Evolutionary conservation across 2,329 filamentous ascomycete species (phyloP).

Genomic region (Trichoderma pleuroti): DNA sequence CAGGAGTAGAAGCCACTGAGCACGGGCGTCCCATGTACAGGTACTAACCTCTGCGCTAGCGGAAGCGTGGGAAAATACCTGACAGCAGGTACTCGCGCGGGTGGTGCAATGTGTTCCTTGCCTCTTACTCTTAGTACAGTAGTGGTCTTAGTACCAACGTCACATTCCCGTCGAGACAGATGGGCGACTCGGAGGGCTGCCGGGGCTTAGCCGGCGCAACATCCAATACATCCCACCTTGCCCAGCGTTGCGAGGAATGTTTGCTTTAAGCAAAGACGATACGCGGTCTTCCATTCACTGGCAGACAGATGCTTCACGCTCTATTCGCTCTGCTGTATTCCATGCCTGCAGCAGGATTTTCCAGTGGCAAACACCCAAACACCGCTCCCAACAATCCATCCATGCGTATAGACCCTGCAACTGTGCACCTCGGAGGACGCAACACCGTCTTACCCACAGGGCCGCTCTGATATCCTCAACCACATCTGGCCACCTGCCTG

Average conservation of each 20-base stretch:
- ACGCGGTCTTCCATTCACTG: background rate
- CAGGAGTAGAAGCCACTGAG: constrained; percentile 16
- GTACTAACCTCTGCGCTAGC: constrained; percentile 13
- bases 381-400: background rate
- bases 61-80: constrained; percentile 8
- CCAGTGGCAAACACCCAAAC: background rate
- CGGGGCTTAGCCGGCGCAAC: constrained; percentile 18
- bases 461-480: background rate
- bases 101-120: constrained; percentile 20
- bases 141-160: background rate
- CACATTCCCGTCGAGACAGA: constrained; percentile 12
- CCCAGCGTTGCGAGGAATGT: background rate
- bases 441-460: constrained; percentile 6
- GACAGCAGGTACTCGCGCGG: background rate
- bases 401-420: background rate
- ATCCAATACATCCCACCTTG: background rate
- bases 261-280: background rate
- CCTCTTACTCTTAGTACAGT: background rate
- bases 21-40: constrained; percentile 7
- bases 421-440: background rate
- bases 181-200: background rate
- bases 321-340: background rate
- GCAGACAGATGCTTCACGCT: background rate
- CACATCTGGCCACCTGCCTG: background rate
- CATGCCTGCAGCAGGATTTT: background rate